phyloP scores from a whole-genome alignment of 192 early-diverging fungal genomes.

The Lunasporangiospora selenospora region DNA sequence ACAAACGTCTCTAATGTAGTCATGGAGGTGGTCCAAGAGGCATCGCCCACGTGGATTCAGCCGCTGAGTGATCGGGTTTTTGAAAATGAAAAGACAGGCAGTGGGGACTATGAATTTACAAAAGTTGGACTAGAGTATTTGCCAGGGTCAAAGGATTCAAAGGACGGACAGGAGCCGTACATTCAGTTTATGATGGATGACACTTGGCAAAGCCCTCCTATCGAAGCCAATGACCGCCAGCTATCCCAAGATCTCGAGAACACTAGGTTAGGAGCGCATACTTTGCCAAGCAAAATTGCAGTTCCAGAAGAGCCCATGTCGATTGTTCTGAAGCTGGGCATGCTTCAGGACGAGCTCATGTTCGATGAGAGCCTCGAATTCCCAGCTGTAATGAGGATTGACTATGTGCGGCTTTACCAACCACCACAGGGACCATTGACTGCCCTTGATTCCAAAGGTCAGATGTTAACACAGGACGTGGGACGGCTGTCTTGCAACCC shows the following conservation, averaged over 20 bases:
- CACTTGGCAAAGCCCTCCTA: not conserved
- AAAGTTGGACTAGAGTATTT: not conserved
- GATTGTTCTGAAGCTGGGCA: slow-evolving; percentile 62
- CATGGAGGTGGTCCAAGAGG: slow-evolving; percentile 46
- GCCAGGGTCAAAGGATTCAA: too few relatives aligned
- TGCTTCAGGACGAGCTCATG: slow-evolving; percentile 51
- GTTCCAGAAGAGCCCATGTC: slow-evolving; percentile 67
- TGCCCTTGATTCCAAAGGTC: too few relatives aligned
- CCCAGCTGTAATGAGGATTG: slow-evolving; percentile 59
- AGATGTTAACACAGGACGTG: not conserved
- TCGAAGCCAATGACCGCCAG: too few relatives aligned
- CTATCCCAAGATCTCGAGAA: too few relatives aligned
- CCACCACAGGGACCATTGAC: too few relatives aligned
- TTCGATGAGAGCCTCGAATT: slow-evolving; percentile 23
- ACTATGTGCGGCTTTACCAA: slow-evolving; percentile 65
- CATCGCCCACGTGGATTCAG: slow-evolving; percentile 59
- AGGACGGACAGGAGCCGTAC: too few relatives aligned
- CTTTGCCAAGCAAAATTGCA: too few relatives aligned
- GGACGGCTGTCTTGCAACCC: slow-evolving; percentile 63
- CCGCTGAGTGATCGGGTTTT: slow-evolving; percentile 43
- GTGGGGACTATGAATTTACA: not conserved
- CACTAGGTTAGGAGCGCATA: too few relatives aligned
- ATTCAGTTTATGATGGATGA: slow-evolving; percentile 1
- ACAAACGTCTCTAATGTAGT: slow-evolving; percentile 17
- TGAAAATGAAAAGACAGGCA: slow-evolving; percentile 51